Evolutionary conservation across 768 basidiomycete species (phyloP).

Genomic region (Leucosporidium scottii): DNA sequence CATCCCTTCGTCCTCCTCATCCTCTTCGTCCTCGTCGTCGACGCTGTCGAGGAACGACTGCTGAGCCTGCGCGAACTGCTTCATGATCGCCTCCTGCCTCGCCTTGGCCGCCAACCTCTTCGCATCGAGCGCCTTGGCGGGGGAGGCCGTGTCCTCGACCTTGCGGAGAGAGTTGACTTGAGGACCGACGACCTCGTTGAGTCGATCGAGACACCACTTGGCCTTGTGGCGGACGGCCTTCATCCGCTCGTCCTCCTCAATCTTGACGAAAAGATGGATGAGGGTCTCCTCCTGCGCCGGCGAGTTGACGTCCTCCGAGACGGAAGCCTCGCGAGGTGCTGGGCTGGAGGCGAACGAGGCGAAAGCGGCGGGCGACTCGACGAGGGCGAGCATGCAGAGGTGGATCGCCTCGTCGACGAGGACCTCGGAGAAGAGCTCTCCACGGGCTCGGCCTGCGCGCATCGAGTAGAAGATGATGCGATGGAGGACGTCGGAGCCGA

Average conservation of each 20-base stretch:
- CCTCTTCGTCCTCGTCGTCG: slow-evolving; percentile 55
- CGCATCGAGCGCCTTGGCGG: slow-evolving; percentile 51
- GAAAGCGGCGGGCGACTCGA: slow-evolving; percentile 62
- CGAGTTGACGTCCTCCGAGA: slow-evolving; percentile 40
- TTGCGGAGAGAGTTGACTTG: slow-evolving; percentile 8
- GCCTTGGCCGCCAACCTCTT: slow-evolving; percentile 81
- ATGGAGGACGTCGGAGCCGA: slow-evolving; percentile 63
- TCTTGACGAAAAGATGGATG: slow-evolving; percentile 62
- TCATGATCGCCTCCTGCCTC: slow-evolving; percentile 88
- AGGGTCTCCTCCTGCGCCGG: slow-evolving; percentile 39
- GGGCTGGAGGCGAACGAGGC: slow-evolving; percentile 55
- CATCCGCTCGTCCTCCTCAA: slow-evolving; percentile 68
- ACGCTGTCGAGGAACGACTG: slow-evolving; percentile 68
- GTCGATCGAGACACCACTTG: slow-evolving; percentile 59
- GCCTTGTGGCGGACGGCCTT: slow-evolving; percentile 64
- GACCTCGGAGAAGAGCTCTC: slow-evolving; percentile 51
- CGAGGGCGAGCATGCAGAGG: slow-evolving; percentile 72
- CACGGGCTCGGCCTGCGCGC: slow-evolving; percentile 47
- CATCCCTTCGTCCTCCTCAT: slow-evolving; percentile 42
- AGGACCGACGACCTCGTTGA: slow-evolving; percentile 2
- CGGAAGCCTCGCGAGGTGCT: slow-evolving; percentile 19
- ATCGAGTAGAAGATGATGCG: slow-evolving; percentile 79
- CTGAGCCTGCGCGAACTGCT: slow-evolving; percentile 89
- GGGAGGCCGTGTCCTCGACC: slow-evolving; percentile 27
- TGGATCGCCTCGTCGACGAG: slow-evolving; percentile 84